Conservation (phyloP, 1,139 yeast genomes). For the Yamadazyma conglobata region DNA sequence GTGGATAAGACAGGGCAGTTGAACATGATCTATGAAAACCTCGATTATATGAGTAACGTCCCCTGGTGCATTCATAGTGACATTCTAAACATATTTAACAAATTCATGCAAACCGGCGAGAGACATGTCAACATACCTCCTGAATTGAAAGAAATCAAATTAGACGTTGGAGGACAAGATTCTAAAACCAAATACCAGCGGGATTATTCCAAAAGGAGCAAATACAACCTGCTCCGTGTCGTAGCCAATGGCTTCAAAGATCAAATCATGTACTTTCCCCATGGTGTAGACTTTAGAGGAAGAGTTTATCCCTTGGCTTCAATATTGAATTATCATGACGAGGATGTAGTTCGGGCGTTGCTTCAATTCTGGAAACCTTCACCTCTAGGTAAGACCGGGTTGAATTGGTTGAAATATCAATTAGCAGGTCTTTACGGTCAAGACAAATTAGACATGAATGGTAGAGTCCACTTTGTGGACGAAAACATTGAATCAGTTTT, state of each 20-base stretch:
- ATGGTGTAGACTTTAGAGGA: constrained; percentile 41
- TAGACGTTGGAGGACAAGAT: background rate
- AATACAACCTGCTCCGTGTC: constrained; percentile 16
- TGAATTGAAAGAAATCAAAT: constrained; percentile 5
- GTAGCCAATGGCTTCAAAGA: constrained; percentile 25
- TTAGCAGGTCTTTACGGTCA: constrained; percentile 35
- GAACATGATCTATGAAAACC: constrained; percentile 26
- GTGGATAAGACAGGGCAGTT: constrained; percentile 35
- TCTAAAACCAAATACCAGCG: constrained; percentile 2
- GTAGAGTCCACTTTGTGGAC: constrained; percentile 27
- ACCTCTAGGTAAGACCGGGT: constrained; percentile 35
- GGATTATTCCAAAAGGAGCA: constrained; percentile 19
- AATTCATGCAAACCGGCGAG: constrained; percentile 17
- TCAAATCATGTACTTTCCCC: constrained; percentile 37
- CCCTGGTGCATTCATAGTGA: constrained; percentile 38
- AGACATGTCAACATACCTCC: constrained; percentile 35
- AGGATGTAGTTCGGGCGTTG: constrained; percentile 33
- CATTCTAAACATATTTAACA: constrained; percentile 22
- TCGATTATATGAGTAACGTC: constrained; percentile 27
- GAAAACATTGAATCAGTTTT: constrained; percentile 20
- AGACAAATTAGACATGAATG: constrained; percentile 23
- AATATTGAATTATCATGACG: constrained; percentile 33
- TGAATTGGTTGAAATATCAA: constrained; percentile 41
- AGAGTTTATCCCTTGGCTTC: constrained; percentile 41
- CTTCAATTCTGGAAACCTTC: constrained; percentile 39